Evolutionary conservation across 768 basidiomycete species (phyloP), one percentile per base, ranked within the genome.

Genomic region (Cyathus striatus): DNA sequence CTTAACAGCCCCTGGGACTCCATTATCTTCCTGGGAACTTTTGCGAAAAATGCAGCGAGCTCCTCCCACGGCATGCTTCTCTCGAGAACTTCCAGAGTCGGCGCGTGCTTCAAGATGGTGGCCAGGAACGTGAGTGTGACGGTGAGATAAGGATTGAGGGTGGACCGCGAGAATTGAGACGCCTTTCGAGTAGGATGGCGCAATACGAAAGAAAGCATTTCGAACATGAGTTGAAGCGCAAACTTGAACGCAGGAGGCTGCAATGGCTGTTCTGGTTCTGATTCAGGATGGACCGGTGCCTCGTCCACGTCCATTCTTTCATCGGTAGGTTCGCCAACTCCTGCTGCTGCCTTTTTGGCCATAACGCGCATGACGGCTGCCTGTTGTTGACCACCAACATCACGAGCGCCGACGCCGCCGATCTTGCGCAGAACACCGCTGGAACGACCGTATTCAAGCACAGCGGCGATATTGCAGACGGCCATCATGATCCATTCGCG

Each of bases 401-500:
- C 72, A 42, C 65, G 56, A 2, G 60, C 55, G 9, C 73, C 70
- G 3, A 74, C 61, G 21, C 73, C 79, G 12, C 84, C 76, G 3
- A 78, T 68, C 48, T 75, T 81, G 41, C 80, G 75, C 38, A 98
- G 63, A 4, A 90, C 64, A 2, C 90, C 83, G 4, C 72, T 75
- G 2, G 82, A 72, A 21, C 80, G 73, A 24, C 96, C 95, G 52
- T 94, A 98, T 61, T 98, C 93, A 54, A 97, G 68, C 6, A 96
- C 62, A 0, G 87, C 78, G 3, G 79, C 73, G 23, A 97, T 72
- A 59, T 95, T 95, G 51, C 90, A 71, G 36, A 86, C 68, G 0
- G 81, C 95, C 90, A 98, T 95, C 86, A 94, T 92, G 52, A 90
- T 84, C 96, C 96, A 99, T 44, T 95, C 90, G 22, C 83, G 80